A percentile compares a stretch with the other conserved stretches of the same genome.
These are phyloP conservation scores for Neurospora discreta DNA, from an alignment of 495 filamentous ascomycete genomes.

Conservation along the genomic window DNA sequence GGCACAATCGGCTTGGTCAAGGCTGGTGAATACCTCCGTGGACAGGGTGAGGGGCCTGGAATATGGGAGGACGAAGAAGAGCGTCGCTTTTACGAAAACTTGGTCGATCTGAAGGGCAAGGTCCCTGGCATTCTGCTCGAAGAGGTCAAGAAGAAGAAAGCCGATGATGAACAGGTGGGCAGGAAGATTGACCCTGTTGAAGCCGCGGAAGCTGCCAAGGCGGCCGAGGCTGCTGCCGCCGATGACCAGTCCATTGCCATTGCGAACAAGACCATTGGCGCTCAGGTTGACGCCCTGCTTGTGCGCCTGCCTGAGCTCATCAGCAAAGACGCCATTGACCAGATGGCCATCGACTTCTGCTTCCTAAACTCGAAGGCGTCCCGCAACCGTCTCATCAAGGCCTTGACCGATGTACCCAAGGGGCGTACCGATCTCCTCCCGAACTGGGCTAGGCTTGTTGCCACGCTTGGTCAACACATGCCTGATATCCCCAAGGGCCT, in stretches of 20 bases:
- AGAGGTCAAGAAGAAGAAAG: constrained; percentile 94
- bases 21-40: constrained; percentile 83
- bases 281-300: constrained; percentile 87
- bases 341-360: constrained; percentile 90
- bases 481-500: constrained; percentile 85
- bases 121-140: constrained; percentile 89
- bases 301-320: constrained; percentile 81
- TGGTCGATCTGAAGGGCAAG: constrained; percentile 89
- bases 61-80: constrained; percentile 99
- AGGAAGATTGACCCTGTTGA: constrained; percentile 42
- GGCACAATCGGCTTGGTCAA: constrained; percentile 87
- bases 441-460: constrained; percentile 80
- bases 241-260: constrained; percentile 91
- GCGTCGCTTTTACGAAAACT: constrained; percentile 92
- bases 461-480: constrained; percentile 89
- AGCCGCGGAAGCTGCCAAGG: constrained; percentile 41
- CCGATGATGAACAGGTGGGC: constrained; percentile 51
- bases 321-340: constrained; percentile 81
- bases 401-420: constrained; percentile 87
- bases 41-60: constrained; percentile 82
- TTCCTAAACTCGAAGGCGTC: constrained; percentile 98
- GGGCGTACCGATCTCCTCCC: constrained; percentile 88
- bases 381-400: constrained; percentile 84
- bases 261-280: constrained; percentile 93
- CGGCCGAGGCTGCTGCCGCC: constrained; percentile 37